Evolutionary conservation across 2,329 filamentous ascomycete species (phyloP), one percentile per base, ranked within the genome.

Genomic region (Trichoderma guizhouense): DNA sequence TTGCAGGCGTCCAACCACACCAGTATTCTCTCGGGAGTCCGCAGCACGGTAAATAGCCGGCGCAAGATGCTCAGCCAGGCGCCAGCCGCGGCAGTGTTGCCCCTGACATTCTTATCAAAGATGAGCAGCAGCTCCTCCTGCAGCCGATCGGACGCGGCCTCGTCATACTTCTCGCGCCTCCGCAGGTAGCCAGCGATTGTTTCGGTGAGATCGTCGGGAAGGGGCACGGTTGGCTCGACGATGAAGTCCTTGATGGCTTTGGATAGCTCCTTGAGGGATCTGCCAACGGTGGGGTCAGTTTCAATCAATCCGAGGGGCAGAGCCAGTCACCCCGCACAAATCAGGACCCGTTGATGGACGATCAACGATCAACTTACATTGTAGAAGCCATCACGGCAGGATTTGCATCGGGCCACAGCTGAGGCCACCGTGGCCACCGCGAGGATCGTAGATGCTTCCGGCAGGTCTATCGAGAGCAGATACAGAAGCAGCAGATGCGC

Each of bases 91-190:
- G 86, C 79, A 3, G 87, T 83, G 28, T 85, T 84, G 39, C 86
- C 86, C 28, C 85, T 84, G 72, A 95, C 88, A 74, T 89, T 84
- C 77, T 87, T 90, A 72, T 90, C 85, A 82, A 91, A 94, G 69
- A 93, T 86, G 28, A 85, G 81, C 53, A 91, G 83, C 8, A 96
- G 85, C 76, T 94, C 92, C 53, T 94, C 92, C 73, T 94, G 90
- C 65, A 94, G 85, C 71, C 90, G 89, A 75, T 93, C 91, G n/a
- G 89, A 86, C 53, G 89, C 86, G 71, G 86, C 82, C 66, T 93
- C 91, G 76, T 95, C 92, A 74, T 89, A 87, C 75, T 88, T 87
- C 71, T 88, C 83, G 78, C 93, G 89, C 76, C 89, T 90, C 60
- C 90, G 87, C 64, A 93, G 84, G 81, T 93, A 95, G 72, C 83